Percentiles rank a stretch among this genome's conserved stretches.
phyloP scores from a whole-genome alignment of 106 monocot genomes.

The Dioscorea alata region DNA sequence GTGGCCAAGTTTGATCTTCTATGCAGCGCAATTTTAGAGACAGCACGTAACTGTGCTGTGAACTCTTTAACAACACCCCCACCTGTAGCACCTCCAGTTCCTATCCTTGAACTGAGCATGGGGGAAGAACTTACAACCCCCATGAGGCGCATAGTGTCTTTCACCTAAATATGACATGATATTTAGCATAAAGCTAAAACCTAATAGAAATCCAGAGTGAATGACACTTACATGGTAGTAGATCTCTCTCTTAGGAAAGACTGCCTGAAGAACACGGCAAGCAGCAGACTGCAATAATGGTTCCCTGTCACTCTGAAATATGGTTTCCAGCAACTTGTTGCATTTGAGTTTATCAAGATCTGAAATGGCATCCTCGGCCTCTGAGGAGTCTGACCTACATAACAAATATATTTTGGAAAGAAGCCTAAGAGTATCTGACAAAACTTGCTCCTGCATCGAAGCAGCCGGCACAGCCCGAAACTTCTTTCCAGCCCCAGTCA shows the following conservation, averaged over 20 bases:
- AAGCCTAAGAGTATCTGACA: slow-evolving; percentile 73
- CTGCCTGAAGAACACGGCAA: slow-evolving; percentile 83
- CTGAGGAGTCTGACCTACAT: slow-evolving; percentile 24
- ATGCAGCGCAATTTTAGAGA: slow-evolving; percentile 84
- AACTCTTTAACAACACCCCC: slow-evolving; percentile 84
- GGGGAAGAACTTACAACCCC: slow-evolving; percentile 79
- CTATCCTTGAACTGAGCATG: slow-evolving; percentile 66
- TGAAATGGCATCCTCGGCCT: slow-evolving; percentile 45
- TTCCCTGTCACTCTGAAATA: slow-evolving; percentile 85
- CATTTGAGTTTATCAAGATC: slow-evolving; percentile 73
- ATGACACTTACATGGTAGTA: slow-evolving; percentile 73
- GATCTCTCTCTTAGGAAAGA: slow-evolving; percentile 79
- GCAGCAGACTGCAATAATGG: slow-evolving; percentile 83
- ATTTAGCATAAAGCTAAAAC: slow-evolving; percentile 3
- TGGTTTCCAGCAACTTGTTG: slow-evolving; percentile 66
- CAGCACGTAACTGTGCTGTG: slow-evolving; percentile 67
- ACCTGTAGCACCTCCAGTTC: slow-evolving; percentile 68
- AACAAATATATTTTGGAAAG: slow-evolving; percentile 66
- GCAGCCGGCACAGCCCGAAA: slow-evolving; percentile 43
- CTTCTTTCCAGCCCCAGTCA: slow-evolving; percentile 38
- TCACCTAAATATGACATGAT: slow-evolving; percentile 53
- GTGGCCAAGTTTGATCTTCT: slow-evolving; percentile 71
- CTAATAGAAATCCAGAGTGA: background rate
- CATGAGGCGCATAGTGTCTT: slow-evolving; percentile 84
- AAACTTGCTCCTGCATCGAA: slow-evolving; percentile 85